phyloP scores from a whole-genome alignment of 345 rosid genomes.

The Balakata baccata region DNA sequence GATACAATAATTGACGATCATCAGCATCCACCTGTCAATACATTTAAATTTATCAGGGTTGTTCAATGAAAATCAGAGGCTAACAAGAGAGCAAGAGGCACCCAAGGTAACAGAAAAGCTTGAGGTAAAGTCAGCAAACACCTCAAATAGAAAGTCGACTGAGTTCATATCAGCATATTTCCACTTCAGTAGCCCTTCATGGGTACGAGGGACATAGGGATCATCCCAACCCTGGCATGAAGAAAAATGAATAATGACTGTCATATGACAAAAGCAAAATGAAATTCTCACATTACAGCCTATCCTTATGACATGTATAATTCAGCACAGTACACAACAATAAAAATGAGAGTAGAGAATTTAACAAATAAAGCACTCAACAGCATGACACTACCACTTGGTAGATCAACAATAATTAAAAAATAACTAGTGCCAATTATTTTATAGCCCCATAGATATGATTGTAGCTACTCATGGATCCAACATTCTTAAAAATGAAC shows the following conservation, averaged over 20 bases:
- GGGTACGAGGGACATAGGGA: slow-evolving; percentile 92
- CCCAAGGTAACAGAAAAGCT: slow-evolving; percentile 10
- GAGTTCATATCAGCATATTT: slow-evolving; percentile 94
- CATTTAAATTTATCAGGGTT: slow-evolving; percentile 19
- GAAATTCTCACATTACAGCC: neutral
- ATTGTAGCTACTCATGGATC: neutral
- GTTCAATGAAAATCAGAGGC: neutral
- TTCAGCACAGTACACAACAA: neutral
- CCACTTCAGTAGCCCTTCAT: slow-evolving; percentile 98
- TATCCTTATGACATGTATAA: neutral
- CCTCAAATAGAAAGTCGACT: slow-evolving; percentile 92
- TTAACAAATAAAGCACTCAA: neutral
- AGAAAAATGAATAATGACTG: slow-evolving; percentile 1
- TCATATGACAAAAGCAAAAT: slow-evolving; percentile 1
- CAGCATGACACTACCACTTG: neutral
- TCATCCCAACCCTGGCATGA: slow-evolving; percentile 93
- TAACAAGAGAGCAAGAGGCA: slow-evolving; percentile 11
- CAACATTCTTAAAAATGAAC: neutral
- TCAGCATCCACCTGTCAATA: slow-evolving; percentile 50
- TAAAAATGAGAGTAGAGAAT: neutral
- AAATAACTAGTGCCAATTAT: neutral
- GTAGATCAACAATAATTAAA: neutral
- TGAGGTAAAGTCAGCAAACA: slow-evolving; percentile 22
- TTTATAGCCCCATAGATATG: too few relatives aligned
- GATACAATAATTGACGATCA: slow-evolving; percentile 53